Conservation (phyloP, 192 early-diverging fungal species). For the Backusella westeae region DNA sequence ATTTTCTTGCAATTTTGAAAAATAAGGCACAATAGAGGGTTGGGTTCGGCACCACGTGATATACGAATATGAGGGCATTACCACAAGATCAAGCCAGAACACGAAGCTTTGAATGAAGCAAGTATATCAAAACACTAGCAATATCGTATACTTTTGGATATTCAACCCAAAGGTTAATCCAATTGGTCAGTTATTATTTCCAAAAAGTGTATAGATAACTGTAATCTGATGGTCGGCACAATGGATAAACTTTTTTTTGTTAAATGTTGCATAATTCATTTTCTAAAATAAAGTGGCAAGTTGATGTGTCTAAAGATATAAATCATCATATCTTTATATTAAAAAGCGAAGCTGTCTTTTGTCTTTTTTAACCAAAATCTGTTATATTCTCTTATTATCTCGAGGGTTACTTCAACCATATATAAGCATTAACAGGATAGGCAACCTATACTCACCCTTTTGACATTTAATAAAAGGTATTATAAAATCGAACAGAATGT, state of each 20-base stretch:
- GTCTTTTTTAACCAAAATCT: too few species aligned
- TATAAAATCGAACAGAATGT: too few species aligned
- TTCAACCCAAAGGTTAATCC: neutral
- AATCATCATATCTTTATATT: too few species aligned
- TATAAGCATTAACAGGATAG: too few species aligned
- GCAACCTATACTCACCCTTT: too few species aligned
- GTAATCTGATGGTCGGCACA: too few species aligned
- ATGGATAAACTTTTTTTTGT: too few species aligned
- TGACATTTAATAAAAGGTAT: too few species aligned
- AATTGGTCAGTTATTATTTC: neutral
- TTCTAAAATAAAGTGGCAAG: too few species aligned
- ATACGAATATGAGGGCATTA: neutral
- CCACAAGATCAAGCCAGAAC: neutral
- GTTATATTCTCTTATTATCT: neutral
- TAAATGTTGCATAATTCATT: too few species aligned
- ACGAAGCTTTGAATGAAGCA: neutral
- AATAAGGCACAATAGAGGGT: neutral
- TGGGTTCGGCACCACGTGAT: neutral
- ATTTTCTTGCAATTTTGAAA: neutral
- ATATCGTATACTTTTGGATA: neutral
- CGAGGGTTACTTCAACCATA: neutral
- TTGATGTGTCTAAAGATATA: too few species aligned
- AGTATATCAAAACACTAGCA: too few species aligned
- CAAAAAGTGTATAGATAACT: neutral
- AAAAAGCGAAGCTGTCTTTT: neutral